A percentile compares a stretch with the other conserved stretches of the same genome.
Evolutionary conservation across 176 grass and related monocot species (phyloP).

Genomic region (Oryza australiensis): DNA sequence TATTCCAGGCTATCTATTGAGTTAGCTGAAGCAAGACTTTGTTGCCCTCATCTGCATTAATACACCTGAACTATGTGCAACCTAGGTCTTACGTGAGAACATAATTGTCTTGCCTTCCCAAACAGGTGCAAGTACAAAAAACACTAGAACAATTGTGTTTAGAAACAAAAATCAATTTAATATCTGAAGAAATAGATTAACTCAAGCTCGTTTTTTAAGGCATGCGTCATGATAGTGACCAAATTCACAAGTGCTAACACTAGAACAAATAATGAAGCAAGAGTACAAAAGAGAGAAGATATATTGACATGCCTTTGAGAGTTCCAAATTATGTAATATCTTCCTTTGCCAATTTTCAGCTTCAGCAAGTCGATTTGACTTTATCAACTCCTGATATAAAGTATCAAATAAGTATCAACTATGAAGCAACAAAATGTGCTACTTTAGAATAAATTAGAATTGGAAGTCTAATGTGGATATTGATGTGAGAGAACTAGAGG

Average conservation of each 20-base stretch:
- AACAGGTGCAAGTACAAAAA: too few species aligned
- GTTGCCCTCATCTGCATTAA: neutral
- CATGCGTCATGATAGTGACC: neutral
- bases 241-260: neutral
- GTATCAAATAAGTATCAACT: constrained; percentile 2
- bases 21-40: neutral
- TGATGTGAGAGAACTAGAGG: neutral
- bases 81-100: neutral
- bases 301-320: constrained; percentile 59
- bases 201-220: constrained; percentile 15
- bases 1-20: neutral
- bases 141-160: constrained; percentile 5
- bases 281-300: neutral
- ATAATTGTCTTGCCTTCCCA: too few species aligned
- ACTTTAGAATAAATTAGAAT: neutral
- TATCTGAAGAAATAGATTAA: neutral
- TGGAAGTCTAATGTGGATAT: neutral
- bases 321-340: constrained; percentile 78
- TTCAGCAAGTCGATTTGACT: constrained; percentile 61
- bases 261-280: constrained; percentile 21
- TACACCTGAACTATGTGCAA: neutral
- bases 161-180: constrained; percentile 12
- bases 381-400: constrained; percentile 64
- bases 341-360: constrained; percentile 93
- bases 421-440: constrained; percentile 7